Conservation (phyloP, 768 basidiomycete species). For the Rhodosporidiobolus sp. region DNA sequence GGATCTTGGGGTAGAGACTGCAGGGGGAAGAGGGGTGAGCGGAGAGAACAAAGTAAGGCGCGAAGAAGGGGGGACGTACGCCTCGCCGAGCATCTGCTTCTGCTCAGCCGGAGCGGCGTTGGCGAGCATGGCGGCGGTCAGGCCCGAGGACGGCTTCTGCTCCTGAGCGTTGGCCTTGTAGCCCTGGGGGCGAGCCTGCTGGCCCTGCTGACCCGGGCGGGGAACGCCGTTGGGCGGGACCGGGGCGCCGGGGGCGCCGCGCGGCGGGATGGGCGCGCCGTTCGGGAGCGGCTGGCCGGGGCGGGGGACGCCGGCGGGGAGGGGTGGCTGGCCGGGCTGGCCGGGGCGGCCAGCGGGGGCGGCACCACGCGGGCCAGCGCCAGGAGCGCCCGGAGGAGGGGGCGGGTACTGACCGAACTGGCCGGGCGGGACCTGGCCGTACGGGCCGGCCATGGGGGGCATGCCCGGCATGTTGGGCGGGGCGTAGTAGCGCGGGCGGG, state of each 20-base stretch:
- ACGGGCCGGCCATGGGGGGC: constrained; percentile 54
- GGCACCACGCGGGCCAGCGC: constrained; percentile 42
- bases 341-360: constrained; percentile 44
- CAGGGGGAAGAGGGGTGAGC: background rate
- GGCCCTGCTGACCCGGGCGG: constrained; percentile 49
- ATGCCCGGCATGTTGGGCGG: constrained; percentile 69
- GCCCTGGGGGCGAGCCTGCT: constrained; percentile 45
- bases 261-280: constrained; percentile 57
- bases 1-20: constrained; percentile 46
- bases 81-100: constrained; percentile 98
- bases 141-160: constrained; percentile 45
- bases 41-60: too few species aligned
- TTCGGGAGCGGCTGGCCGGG: constrained; percentile 54
- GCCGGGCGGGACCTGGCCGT: constrained; percentile 58
- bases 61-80: constrained; percentile 16
- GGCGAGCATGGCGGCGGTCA: constrained; percentile 64
- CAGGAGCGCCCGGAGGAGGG: constrained; percentile 48
- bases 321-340: constrained; percentile 42
- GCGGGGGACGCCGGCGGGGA: constrained; percentile 53
- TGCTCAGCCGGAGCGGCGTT: constrained; percentile 71
- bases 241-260: constrained; percentile 48
- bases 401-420: constrained; percentile 56
- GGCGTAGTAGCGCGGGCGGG: constrained; percentile 78
- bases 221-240: constrained; percentile 50
- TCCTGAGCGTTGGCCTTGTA: constrained; percentile 41